Base-by-base conservation (phyloP, 1,139 yeast genomes). In the Taiozyma onychis region DNA sequence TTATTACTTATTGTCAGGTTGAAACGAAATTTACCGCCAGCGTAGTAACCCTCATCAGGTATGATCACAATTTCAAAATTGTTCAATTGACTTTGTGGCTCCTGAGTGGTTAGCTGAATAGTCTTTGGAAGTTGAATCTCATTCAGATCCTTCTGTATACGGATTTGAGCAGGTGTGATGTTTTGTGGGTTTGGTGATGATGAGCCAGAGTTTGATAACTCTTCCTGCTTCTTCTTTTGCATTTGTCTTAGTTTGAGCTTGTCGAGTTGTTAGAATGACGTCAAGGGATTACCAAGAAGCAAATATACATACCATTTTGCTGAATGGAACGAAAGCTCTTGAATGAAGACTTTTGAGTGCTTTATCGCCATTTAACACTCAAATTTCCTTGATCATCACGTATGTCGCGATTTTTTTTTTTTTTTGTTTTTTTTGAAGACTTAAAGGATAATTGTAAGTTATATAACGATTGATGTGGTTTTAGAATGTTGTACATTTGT, bases 21-120 rank as follows among this genome's bases (percentile, higher is more conserved):
- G 66, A 93, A 93, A 41, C 66, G 66, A 69, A 91, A 90, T 22
- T 62, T 65, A 1, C 98, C 98, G 22, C 77, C 76, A 48, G 70
- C 68, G 66, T 91, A 93, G 65, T 77, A 80, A 14, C 98, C 98
- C 61, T 85, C 90, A 56, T 81, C 86, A 1, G 99, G 98, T 35
- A 62, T 66, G 22, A 91, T 77, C 13, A 64, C 62, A 21, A 93
- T 75, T 45, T 74, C 72, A 58, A 91, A 83, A 54, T 78, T 73
- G 78, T 85, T 80, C 34, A 62, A 81, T 80, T 27, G 74, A 71
- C 6, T 83, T 74, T 54, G 39, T 34, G 52, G 52, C 6, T 82
- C 72, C 2, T 86, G 79, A 54, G 84, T 80, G 16, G 66, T 69
- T 14, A 87, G 68, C 54, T 73, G 66, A 63, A 87, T 84, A 10